Conservation (phyloP, 1,284 basidiomycete species). For the Lentinula novae-zelandiae region DNA sequence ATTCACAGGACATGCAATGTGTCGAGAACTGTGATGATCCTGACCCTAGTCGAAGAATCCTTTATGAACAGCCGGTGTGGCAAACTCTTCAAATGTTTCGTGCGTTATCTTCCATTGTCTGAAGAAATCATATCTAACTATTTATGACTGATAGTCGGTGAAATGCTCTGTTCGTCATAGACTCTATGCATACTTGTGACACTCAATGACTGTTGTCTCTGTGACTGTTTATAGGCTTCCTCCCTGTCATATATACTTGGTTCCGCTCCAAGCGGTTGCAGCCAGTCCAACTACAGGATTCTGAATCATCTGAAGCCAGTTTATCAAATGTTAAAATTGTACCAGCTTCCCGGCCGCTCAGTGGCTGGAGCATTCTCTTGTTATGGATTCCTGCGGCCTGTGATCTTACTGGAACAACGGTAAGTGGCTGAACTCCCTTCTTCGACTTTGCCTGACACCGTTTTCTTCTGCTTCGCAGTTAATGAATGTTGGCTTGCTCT, state of each 20-base stretch:
- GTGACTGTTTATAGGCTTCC: slow-evolving; percentile 55
- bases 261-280: slow-evolving; percentile 42
- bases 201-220: slow-evolving; percentile 24
- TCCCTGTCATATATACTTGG: slow-evolving; percentile 78
- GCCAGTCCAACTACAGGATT: slow-evolving; percentile 47
- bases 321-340: slow-evolving; percentile 35
- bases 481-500: slow-evolving; percentile 94
- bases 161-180: slow-evolving; percentile 78
- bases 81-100: slow-evolving; percentile 93
- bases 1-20: slow-evolving; percentile 84
- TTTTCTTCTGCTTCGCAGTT: slow-evolving; percentile 44
- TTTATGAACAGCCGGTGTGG: slow-evolving; percentile 92
- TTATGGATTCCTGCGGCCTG: slow-evolving; percentile 87
- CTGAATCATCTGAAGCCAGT: slow-evolving; percentile 35
- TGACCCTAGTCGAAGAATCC: slow-evolving; percentile 50
- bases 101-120: slow-evolving; percentile 35
- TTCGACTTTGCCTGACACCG: slow-evolving; percentile 7
- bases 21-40: slow-evolving; percentile 82
- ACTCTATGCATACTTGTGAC: slow-evolving; percentile 13
- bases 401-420: slow-evolving; percentile 86
- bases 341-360: slow-evolving; percentile 39
- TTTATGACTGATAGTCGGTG: slow-evolving; percentile 61
- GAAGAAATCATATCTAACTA: slow-evolving; percentile 25
- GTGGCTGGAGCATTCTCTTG: slow-evolving; percentile 69
- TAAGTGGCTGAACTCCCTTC: slow-evolving; percentile 33